These are phyloP conservation scores for Xylaria acuta DNA, from an alignment of 495 filamentous ascomycete species.

Conservation along the genomic window DNA sequence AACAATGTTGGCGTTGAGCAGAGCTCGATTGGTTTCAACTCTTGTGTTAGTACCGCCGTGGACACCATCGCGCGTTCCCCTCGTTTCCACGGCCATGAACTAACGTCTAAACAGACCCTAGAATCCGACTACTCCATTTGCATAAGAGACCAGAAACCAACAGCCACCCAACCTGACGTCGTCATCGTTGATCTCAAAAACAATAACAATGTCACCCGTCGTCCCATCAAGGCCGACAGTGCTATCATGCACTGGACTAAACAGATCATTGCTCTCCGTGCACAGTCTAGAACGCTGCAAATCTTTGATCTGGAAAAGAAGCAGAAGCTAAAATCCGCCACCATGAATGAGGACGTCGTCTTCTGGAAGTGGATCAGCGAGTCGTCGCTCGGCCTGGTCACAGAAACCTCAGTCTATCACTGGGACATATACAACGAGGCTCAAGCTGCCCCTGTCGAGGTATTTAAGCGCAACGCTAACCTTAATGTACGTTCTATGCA, in stretches of 20 bases:
- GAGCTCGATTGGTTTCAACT: constrained; percentile 92
- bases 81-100: constrained; percentile 28
- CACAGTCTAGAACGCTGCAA: constrained; percentile 89
- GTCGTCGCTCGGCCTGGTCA: constrained; percentile 83
- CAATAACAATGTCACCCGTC: constrained; percentile 86
- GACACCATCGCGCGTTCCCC: constrained; percentile 14
- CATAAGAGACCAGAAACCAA: constrained; percentile 87
- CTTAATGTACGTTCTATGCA: constrained; percentile 67
- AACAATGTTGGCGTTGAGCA: constrained; percentile 79
- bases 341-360: constrained; percentile 94
- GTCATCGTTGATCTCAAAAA: constrained; percentile 97
- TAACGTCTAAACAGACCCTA: constrained; percentile 70
- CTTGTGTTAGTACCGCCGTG: constrained; percentile 69
- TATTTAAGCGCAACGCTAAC: constrained; percentile 92
- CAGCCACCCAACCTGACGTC: constrained; percentile 83
- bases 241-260: constrained; percentile 99
- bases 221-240: constrained; percentile 98
- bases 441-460: constrained; percentile 79
- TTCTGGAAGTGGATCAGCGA: constrained; percentile 99
- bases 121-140: constrained; percentile 97
- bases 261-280: constrained; percentile 95
- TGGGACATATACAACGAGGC: constrained; percentile 91
- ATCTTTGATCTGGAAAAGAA: constrained; percentile 94
- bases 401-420: constrained; percentile 88
- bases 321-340: constrained; percentile 90